Conservation (phyloP, 108 stramenopile species). For the Nitzschia sp. region DNA sequence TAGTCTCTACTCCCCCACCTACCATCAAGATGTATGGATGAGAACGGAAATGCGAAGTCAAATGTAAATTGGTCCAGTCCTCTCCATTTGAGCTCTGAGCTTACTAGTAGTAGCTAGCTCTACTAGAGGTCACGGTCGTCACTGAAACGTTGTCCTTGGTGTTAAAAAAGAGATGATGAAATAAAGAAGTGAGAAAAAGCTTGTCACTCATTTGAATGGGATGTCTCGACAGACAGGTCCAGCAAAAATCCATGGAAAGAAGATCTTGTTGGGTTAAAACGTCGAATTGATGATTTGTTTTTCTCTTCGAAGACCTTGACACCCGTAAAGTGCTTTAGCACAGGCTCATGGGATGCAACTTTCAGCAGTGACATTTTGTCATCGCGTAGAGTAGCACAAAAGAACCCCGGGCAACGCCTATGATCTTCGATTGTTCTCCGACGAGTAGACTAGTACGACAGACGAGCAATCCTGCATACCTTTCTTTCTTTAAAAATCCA, state of each 20-base stretch:
- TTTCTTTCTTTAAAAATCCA: slow-evolving; percentile 53
- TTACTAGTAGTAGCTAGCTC: too few relatives aligned
- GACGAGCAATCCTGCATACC: neutral
- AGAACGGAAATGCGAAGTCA: too few relatives aligned
- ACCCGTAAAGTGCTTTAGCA: slow-evolving; percentile 40
- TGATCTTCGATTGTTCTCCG: slow-evolving; percentile 39
- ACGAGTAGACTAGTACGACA: slow-evolving; percentile 6
- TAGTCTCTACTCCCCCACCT: too few relatives aligned
- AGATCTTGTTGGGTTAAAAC: slow-evolving; percentile 58
- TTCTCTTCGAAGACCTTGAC: slow-evolving; percentile 73
- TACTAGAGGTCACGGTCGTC: too few relatives aligned
- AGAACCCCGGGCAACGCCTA: slow-evolving; percentile 57
- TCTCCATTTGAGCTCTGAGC: too few relatives aligned
- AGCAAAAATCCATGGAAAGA: slow-evolving; percentile 36
- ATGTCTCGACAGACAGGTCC: slow-evolving; percentile 79
- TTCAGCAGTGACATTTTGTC: slow-evolving; percentile 46
- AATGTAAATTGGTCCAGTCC: too few relatives aligned
- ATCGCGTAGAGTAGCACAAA: slow-evolving; percentile 4
- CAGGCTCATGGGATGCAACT: slow-evolving; percentile 43
- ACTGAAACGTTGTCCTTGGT: too few relatives aligned
- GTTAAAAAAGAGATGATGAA: too few relatives aligned
- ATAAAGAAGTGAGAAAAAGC: too few relatives aligned
- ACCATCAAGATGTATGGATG: too few relatives aligned
- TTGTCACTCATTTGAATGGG: too few relatives aligned
- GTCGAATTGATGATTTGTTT: slow-evolving; percentile 29